Evolutionary conservation across 345 rosid genomes (phyloP), one percentile per base, ranked within the genome.

Genomic region (Eucalyptus tenuipes): DNA sequence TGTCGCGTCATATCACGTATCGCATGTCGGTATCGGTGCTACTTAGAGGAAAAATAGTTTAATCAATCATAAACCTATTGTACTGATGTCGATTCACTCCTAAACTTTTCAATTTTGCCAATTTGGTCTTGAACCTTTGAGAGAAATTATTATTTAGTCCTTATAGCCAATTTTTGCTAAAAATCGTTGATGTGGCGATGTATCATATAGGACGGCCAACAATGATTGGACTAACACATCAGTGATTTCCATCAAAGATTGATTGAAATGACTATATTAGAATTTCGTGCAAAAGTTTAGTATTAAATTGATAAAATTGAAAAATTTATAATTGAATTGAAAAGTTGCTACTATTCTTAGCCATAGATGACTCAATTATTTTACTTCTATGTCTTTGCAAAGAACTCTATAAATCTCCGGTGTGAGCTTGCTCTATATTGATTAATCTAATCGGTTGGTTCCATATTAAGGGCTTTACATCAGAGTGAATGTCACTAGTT

Each of bases 101-200:
- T 27, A 13, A 61, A 61, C 17, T 61, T 61, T 13, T n/a, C 1
- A 0, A 61, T 6, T 61, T 61, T 13, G 68, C 8, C 2, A 61
- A 61, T 61, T 61, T 55, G 8, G 16, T 29, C 31, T 0, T 61
- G 9, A 27, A 61, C 7, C 8, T 61, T 59, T 18, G 4, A 2
- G 33, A 1, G 4, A 61, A 29, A 61, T 29, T 61, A 4, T 61
- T 61, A 29, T 61, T 7, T 61, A 61, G 3, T 29, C 68, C 4
- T 29, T 13, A 3, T 29, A 7, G 15, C 17, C 33, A 61, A 6
- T 13, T 29, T 12, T 61, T 14, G 8, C 1, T 61, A 0, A 2
- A n/a, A 61, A 29, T 61, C 3, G 0, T 61, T 61, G 0, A 29
- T 0, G 3, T 29, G 68, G 5, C 17, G 0, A 14, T 13, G 15